Percentiles rank a stretch among this genome's conserved stretches.
phyloP scores from a whole-genome alignment of 805 yeast genomes.

The Aciculoconidium aculeatum region DNA sequence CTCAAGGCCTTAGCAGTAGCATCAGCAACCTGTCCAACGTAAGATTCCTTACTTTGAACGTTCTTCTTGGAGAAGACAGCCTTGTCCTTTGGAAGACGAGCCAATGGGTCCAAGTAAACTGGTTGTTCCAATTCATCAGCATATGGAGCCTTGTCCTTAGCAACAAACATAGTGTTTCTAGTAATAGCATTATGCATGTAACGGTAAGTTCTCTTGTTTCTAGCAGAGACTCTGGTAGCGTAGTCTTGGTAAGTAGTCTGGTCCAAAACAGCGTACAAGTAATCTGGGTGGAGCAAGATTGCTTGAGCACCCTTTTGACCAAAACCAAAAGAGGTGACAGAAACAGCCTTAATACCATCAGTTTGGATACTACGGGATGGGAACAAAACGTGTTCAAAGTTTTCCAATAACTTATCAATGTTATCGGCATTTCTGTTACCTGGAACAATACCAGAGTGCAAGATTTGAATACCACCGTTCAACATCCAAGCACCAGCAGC shows the following conservation, averaged over 20 bases:
- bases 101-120: conserved; percentile 95
- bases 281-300: conserved; percentile 85
- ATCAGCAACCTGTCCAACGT: conserved; percentile 42
- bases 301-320: conserved; percentile 99
- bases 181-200: conserved; percentile 95
- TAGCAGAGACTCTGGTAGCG: conserved; percentile 59
- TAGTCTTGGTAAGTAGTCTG: conserved; percentile 67
- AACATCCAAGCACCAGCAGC: conserved; percentile 99
- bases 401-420: conserved; percentile 75
- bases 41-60: conserved; percentile 42
- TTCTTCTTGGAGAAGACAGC: conserved; percentile 45
- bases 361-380: conserved; percentile 93
- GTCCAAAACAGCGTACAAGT: conserved; percentile 79
- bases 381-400: conserved; percentile 83
- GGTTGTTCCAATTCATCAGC: conserved; percentile 77
- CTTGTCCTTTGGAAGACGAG: conserved; percentile 53
- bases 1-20: conserved; percentile 62
- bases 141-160: conserved; percentile 93
- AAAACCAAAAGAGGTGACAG: conserved; percentile 96
- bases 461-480: conserved; percentile 93
- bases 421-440: conserved; percentile 99
- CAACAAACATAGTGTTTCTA: conserved; percentile 83
- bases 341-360: conserved; percentile 95
- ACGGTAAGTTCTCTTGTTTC: conserved; percentile 88
- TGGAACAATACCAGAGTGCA: conserved; percentile 90